Evolutionary conservation across 1,284 basidiomycete genomes (phyloP).

Genomic region (Amylostereum chailletii): DNA sequence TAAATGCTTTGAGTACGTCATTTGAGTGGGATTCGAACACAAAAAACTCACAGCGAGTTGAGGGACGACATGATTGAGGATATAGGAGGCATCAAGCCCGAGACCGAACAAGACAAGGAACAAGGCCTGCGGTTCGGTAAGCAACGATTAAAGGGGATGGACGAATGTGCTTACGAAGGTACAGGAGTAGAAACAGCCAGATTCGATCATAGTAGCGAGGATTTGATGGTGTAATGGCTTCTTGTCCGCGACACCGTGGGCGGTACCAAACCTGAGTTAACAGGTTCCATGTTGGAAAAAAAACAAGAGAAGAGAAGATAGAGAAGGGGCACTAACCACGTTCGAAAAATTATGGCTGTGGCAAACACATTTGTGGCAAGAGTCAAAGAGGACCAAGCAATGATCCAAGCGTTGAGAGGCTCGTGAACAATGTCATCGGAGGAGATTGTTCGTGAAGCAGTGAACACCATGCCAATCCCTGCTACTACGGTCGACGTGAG

Average conservation of each 20-base stretch:
- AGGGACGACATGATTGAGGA: slow-evolving; percentile 2
- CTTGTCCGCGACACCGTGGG: not conserved
- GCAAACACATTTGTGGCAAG: not conserved
- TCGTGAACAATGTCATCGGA: not conserved
- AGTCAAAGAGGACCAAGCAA: not conserved
- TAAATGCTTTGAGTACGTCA: not conserved
- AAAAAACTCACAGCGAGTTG: slow-evolving; percentile 1
- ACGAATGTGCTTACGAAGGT: not conserved
- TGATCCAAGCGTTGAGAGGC: not conserved
- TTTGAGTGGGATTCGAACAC: not conserved
- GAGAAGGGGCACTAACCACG: not conserved
- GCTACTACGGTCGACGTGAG: not conserved
- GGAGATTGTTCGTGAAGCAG: not conserved
- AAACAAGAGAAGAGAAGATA: no score
- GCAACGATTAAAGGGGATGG: not conserved
- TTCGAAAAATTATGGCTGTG: not conserved
- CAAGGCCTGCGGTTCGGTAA: not conserved
- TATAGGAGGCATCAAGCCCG: not conserved
- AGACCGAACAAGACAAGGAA: not conserved
- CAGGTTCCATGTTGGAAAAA: not conserved
- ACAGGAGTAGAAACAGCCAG: slow-evolving; percentile 1
- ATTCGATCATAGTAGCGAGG: not conserved
- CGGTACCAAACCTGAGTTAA: slow-evolving; percentile 3
- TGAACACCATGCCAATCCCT: not conserved
- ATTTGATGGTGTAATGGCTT: not conserved